Evolutionary conservation across 108 stramenopile genomes (phyloP).

Genomic region (Pseudonitzschia pungens): DNA sequence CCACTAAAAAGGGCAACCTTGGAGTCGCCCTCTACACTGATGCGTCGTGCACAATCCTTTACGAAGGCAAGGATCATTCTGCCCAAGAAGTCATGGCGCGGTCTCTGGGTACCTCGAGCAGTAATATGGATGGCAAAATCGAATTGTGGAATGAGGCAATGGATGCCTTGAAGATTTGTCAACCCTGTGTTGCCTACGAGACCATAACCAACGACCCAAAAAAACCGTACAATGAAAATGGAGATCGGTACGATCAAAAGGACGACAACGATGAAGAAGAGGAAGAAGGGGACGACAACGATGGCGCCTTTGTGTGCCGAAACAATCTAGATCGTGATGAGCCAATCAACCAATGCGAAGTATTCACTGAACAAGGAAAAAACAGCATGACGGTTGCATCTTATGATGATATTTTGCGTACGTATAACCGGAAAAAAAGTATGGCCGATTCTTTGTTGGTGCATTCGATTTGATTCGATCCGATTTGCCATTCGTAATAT

Average conservation of each 20-base stretch:
- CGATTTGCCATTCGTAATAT: neutral
- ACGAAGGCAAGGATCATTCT: slow-evolving; percentile 16
- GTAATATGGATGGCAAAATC: neutral
- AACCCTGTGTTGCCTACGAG: slow-evolving; percentile 51
- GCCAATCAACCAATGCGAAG: slow-evolving; percentile 53
- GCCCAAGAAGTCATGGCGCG: slow-evolving; percentile 2
- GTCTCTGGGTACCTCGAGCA: neutral
- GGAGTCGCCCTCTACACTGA: slow-evolving; percentile 49
- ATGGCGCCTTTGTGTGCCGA: slow-evolving; percentile 13
- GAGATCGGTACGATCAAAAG: slow-evolving; percentile 23
- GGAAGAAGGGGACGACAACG: slow-evolving; percentile 7
- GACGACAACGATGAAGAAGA: slow-evolving; percentile 22
- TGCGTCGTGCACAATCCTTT: slow-evolving; percentile 28
- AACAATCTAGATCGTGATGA: slow-evolving; percentile 39
- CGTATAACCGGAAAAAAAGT: slow-evolving; percentile 5
- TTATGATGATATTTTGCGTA: slow-evolving; percentile 40
- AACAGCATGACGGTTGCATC: slow-evolving; percentile 42
- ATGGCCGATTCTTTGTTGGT: neutral
- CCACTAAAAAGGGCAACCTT: slow-evolving; percentile 35
- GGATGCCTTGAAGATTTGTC: slow-evolving; percentile 51
- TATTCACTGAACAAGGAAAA: slow-evolving; percentile 44
- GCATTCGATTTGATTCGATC: neutral
- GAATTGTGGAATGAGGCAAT: slow-evolving; percentile 48
- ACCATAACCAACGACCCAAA: slow-evolving; percentile 16
- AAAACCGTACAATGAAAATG: slow-evolving; percentile 13